Base-by-base conservation (phyloP, 768 basidiomycete genomes). In the Podaxis pistillaris region DNA sequence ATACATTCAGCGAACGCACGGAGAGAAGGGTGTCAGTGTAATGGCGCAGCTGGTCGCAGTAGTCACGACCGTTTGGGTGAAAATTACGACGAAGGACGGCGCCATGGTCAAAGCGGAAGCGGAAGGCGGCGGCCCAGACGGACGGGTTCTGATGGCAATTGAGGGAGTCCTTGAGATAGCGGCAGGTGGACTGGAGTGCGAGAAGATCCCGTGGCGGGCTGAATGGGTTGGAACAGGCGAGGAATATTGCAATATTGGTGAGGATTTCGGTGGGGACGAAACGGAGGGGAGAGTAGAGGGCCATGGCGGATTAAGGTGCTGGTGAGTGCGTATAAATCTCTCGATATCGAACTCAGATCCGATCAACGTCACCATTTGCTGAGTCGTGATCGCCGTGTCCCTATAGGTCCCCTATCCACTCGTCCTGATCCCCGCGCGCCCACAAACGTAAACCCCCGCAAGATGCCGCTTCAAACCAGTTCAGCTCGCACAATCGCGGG, bases 111-210 rank as follows among this genome's bases (percentile, higher is more conserved):
- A 90, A 91, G 68, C 78, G 82, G 69, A 70, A 60, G 13, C 75
- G 74, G 68, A 85, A 90, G 6, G 91, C 79, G 36, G 76, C 72
- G 0, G 84, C 78, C 64, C 82, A 83, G 58, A 91, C 81, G 22
- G 74, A 62, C 6, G 72, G 70, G 54, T 76, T 72, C 24, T 54
- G 54, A 57, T 72, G 66, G 0, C 65, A 60, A 4, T 36, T 58
- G 66, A 88, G 79, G 0, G 66, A 56, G 36, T 54, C 9, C 68
- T 83, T 60, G 19, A 89, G 67, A 51, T 69, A 60, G 2, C 65
- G 74, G 61, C 77, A 85, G 3, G 82, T 72, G 33, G 72, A 72
- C 52, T 84, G 79, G 54, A 91, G 75, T 0, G 86, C 76, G 17
- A 82, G 60, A 53, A 90, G 70, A 6, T 74, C 63, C 1, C 70